A percentile compares a stretch with the other conserved stretches of the same genome.
phyloP scores from a whole-genome alignment of 805 yeast species.

The Barnettozyma pratensis region DNA sequence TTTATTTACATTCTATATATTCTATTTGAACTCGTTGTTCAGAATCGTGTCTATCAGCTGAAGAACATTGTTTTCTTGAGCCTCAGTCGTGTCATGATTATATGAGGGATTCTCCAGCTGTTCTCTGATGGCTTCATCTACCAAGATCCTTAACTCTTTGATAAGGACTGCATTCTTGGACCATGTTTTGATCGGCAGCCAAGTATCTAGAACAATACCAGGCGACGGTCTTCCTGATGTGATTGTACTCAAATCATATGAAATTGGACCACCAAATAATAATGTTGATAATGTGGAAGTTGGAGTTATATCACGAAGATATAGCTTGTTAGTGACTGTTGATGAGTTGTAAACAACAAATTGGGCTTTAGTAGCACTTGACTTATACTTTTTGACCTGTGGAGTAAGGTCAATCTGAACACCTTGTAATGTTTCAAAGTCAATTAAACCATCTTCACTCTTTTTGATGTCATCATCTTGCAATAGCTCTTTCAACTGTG shows the following conservation, averaged over 20 bases:
- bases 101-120: slow-evolving; percentile 49
- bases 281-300: slow-evolving; percentile 64
- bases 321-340: slow-evolving; percentile 61
- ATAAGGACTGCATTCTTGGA: slow-evolving; percentile 86
- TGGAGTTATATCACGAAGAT: slow-evolving; percentile 75
- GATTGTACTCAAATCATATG: slow-evolving; percentile 46
- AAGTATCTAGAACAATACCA: slow-evolving; percentile 79
- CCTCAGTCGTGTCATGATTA: slow-evolving; percentile 13
- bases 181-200: slow-evolving; percentile 92
- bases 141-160: slow-evolving; percentile 56
- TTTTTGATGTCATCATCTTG: slow-evolving; percentile 18
- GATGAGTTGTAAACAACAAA: slow-evolving; percentile 63
- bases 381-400: slow-evolving; percentile 26
- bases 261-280: slow-evolving; percentile 75
- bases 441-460: slow-evolving; percentile 38
- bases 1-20: neutral
- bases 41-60: slow-evolving; percentile 32
- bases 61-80: slow-evolving; percentile 31
- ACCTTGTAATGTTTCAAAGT: slow-evolving; percentile 26
- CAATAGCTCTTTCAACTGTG: slow-evolving; percentile 21
- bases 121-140: slow-evolving; percentile 63
- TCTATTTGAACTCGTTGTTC: slow-evolving; percentile 10
- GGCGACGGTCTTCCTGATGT: slow-evolving; percentile 55
- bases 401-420: slow-evolving; percentile 38
- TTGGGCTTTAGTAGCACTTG: slow-evolving; percentile 38